Conservation (phyloP, 2,329 filamentous ascomycete genomes). For the Thielaviopsis musarum region DNA sequence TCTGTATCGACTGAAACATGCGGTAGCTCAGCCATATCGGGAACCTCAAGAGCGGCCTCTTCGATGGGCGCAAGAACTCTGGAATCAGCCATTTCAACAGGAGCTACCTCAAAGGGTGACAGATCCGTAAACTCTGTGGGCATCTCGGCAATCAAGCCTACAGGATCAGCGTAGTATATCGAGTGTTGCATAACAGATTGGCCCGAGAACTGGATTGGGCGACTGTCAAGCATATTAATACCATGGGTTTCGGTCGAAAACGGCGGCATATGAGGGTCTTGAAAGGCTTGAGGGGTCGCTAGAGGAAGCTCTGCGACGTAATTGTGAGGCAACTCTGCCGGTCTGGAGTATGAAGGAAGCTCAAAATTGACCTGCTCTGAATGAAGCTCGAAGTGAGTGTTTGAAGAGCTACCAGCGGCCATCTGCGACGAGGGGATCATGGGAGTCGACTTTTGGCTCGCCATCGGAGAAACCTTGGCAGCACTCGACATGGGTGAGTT, state of each 20-base stretch:
- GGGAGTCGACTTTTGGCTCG: conserved; percentile 8
- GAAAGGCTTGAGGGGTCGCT: background rate
- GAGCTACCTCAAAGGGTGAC: conserved; percentile 26
- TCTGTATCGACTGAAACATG: background rate
- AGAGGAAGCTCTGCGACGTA: background rate
- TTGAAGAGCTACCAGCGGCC: background rate
- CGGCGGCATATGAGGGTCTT: background rate
- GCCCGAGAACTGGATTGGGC: conserved; percentile 18
- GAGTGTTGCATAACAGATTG: conserved; percentile 1
- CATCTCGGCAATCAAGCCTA: conserved; percentile 32
- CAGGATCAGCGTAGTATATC: conserved; percentile 20
- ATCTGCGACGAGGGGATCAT: background rate
- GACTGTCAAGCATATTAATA: conserved; percentile 21
- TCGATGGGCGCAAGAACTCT: conserved; percentile 22
- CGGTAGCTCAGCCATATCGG: conserved; percentile 24
- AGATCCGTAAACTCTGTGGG: conserved; percentile 25
- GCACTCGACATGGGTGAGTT: background rate
- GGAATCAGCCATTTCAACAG: conserved; percentile 28
- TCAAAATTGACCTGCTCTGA: background rate
- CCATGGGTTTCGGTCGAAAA: conserved; percentile 2
- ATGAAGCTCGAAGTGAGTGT: background rate
- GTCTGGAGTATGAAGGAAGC: background rate
- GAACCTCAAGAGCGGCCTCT: conserved; percentile 2
- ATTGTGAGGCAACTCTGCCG: background rate
- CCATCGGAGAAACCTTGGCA: background rate